A percentile compares a stretch with the other conserved stretches of the same genome.
phyloP scores from a whole-genome alignment of 768 basidiomycete species.

The Vishniacozyma victoriae region DNA sequence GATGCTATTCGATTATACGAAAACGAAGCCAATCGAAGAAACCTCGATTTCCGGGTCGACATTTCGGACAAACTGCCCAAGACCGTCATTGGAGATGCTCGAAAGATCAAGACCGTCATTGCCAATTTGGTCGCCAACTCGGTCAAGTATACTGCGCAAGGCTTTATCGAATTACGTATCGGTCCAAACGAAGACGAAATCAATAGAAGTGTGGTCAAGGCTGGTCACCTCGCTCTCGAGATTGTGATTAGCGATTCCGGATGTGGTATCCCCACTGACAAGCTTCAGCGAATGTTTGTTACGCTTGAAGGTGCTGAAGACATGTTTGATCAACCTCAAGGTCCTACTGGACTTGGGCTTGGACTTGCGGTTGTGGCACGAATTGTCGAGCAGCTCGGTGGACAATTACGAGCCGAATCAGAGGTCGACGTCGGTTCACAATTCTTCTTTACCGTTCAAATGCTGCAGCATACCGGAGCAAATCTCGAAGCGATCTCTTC shows the following conservation, averaged over 20 bases:
- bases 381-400: conserved; percentile 67
- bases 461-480: conserved; percentile 8
- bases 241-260: conserved; percentile 65
- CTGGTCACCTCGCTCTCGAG: conserved; percentile 52
- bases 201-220: background rate
- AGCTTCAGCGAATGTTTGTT: conserved; percentile 66
- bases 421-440: conserved; percentile 57
- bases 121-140: conserved; percentile 69
- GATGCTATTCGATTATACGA: conserved; percentile 59
- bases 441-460: conserved; percentile 59
- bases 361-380: conserved; percentile 70
- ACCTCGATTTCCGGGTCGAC: conserved; percentile 56
- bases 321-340: background rate
- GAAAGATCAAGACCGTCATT: conserved; percentile 64
- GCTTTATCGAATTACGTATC: conserved; percentile 58
- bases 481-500: background rate
- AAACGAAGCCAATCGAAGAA: conserved; percentile 59
- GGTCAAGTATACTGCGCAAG: conserved; percentile 63
- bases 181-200: conserved; percentile 37
- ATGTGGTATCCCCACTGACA: conserved; percentile 58
- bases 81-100: conserved; percentile 60
- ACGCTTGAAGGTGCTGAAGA: conserved; percentile 66
- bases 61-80: conserved; percentile 52
- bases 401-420: conserved; percentile 68
- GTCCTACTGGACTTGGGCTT: conserved; percentile 51